phyloP scores from a whole-genome alignment of 371 early-diverging fungal species.

The Mucor saturninus region DNA sequence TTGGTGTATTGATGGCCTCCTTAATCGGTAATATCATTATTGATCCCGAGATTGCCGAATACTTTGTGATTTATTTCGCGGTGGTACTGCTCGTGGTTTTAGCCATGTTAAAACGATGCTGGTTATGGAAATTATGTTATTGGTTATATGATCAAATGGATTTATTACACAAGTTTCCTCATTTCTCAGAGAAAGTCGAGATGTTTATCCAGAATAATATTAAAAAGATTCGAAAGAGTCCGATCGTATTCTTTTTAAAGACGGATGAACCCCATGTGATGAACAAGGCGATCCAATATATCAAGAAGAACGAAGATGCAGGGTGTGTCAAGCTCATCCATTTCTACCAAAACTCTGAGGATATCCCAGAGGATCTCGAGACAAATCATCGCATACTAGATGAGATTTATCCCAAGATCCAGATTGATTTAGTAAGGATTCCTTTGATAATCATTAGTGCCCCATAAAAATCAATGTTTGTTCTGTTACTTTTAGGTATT shows the following conservation, averaged over 20 bases:
- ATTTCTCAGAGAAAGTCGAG: constrained; percentile 28
- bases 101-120: constrained; percentile 49
- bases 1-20: constrained; percentile 33
- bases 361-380: constrained; percentile 50
- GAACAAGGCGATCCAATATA: constrained; percentile 62
- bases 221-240: constrained; percentile 41
- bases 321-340: constrained; percentile 56
- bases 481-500: constrained; percentile 28
- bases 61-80: constrained; percentile 56
- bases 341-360: constrained; percentile 36
- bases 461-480: neutral
- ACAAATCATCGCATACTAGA: constrained; percentile 51
- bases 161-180: constrained; percentile 19
- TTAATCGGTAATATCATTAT: constrained; percentile 58
- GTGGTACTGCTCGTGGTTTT: constrained; percentile 43
- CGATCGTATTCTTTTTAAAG: constrained; percentile 59
- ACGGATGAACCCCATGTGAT: constrained; percentile 62
- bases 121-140: constrained; percentile 46
- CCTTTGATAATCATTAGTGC: neutral
- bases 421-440: constrained; percentile 48
- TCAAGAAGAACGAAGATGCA: constrained; percentile 52
- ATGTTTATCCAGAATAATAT: constrained; percentile 35
- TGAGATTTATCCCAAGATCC: constrained; percentile 56
- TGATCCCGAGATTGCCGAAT: constrained; percentile 51
- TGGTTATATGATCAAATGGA: constrained; percentile 38